Evolutionary conservation across 768 basidiomycete species (phyloP).

Genomic region (Naganishia vaughanmartiniae): DNA sequence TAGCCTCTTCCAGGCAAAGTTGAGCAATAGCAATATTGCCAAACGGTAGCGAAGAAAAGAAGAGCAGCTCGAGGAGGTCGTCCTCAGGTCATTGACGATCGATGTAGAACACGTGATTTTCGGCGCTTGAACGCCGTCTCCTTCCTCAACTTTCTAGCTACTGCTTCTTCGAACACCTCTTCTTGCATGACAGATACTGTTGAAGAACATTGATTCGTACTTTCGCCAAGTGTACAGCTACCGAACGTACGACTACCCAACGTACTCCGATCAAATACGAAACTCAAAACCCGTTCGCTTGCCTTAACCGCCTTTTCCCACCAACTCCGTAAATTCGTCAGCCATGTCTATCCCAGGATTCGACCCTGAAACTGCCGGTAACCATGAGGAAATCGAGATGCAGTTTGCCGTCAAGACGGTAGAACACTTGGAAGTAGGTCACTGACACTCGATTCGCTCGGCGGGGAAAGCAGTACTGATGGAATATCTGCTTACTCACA

Average conservation of each 20-base stretch:
- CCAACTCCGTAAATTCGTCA: background rate
- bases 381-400: conserved; percentile 92
- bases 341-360: conserved; percentile 55
- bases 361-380: conserved; percentile 88
- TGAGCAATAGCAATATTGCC: background rate
- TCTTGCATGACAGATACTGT: background rate
- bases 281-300: background rate
- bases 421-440: conserved; percentile 81
- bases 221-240: background rate
- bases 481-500: background rate
- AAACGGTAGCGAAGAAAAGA: background rate
- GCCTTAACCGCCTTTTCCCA: background rate
- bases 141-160: conserved; percentile 3
- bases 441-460: background rate
- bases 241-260: background rate
- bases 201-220: background rate
- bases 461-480: background rate
- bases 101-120: background rate
- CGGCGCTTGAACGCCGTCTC: conserved; percentile 9
- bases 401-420: conserved; percentile 96
- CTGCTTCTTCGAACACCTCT: background rate
- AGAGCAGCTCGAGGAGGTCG: background rate
- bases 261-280: background rate
- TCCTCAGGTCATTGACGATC: background rate
- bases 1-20: too few species aligned